These are phyloP conservation scores for Plasmodium coatneyi DNA, from an alignment of 169 alveolate genomes.

Conservation along the genomic window DNA sequence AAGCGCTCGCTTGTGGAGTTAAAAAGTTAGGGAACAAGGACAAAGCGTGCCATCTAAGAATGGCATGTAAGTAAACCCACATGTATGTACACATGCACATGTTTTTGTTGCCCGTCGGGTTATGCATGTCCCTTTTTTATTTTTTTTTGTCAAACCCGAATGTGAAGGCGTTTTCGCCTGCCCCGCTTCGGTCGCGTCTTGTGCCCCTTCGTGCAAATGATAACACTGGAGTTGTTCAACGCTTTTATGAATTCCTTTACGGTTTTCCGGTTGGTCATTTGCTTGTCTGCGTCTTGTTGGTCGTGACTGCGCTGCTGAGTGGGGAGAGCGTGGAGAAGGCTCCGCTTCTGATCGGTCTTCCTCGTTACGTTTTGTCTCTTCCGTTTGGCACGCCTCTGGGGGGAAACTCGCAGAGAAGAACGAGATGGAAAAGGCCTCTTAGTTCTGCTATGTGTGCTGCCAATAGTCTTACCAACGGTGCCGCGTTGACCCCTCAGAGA, in stretches of 20 bases:
- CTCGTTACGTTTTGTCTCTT: not conserved
- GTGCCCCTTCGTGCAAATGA: conserved; percentile 22
- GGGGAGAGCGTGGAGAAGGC: not conserved
- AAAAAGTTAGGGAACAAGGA: not conserved
- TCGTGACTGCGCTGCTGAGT: not conserved
- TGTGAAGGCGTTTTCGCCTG: not conserved
- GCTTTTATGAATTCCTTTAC: conserved; percentile 17
- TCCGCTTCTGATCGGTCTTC: not conserved
- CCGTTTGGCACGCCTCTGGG: not conserved
- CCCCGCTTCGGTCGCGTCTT: not conserved
- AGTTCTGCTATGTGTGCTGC: not conserved
- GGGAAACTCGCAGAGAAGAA: not conserved
- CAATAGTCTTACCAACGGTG: not conserved
- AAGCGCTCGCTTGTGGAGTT: not conserved
- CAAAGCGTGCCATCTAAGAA: not conserved
- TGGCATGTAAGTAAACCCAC: not conserved
- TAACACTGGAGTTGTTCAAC: conserved; percentile 29
- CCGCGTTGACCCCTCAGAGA: not conserved
- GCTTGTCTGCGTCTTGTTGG: not conserved
- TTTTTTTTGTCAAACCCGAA: not conserved
- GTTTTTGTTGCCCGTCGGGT: not conserved
- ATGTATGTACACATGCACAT: not conserved
- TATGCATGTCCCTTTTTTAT: not conserved
- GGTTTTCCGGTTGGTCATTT: conserved; percentile 10
- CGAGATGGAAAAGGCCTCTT: not conserved